Evolutionary conservation across 2,329 filamentous ascomycete species (phyloP).

Genomic region (Colletotrichum filicis): DNA sequence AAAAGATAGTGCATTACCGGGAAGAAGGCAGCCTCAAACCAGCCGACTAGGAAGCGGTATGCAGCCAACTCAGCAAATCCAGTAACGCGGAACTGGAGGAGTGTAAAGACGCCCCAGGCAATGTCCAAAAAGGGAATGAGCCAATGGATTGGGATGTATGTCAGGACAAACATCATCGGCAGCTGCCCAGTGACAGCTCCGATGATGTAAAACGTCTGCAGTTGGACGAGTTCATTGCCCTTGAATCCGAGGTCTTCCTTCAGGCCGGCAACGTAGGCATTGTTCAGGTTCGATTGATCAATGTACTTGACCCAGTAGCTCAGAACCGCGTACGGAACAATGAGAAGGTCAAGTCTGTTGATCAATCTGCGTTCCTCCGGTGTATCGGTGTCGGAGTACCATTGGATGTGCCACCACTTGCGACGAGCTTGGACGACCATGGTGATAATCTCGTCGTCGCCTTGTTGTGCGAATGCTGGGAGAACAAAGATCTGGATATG

Average conservation of each 20-base stretch:
- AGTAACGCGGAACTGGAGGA: slow-evolving; percentile 48
- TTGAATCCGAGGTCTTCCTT: slow-evolving; percentile 40
- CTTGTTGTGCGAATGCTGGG: neutral
- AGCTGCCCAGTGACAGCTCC: slow-evolving; percentile 40
- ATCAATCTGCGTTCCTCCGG: slow-evolving; percentile 52
- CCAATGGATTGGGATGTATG: slow-evolving; percentile 42
- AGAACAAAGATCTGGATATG: neutral
- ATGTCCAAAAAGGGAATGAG: slow-evolving; percentile 50
- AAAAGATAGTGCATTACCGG: slow-evolving; percentile 51
- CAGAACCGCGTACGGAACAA: slow-evolving; percentile 47
- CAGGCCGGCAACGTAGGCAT: slow-evolving; percentile 45
- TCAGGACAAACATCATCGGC: slow-evolving; percentile 45
- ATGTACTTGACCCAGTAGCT: slow-evolving; percentile 43
- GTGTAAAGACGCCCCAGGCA: slow-evolving; percentile 66
- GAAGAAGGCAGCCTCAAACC: slow-evolving; percentile 46
- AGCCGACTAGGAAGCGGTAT: slow-evolving; percentile 46
- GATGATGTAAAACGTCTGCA: slow-evolving; percentile 41
- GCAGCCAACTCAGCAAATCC: slow-evolving; percentile 38
- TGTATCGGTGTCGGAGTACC: slow-evolving; percentile 61
- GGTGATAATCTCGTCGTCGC: neutral
- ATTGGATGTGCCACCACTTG: slow-evolving; percentile 54
- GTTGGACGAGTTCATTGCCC: slow-evolving; percentile 42
- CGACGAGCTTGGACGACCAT: slow-evolving; percentile 26
- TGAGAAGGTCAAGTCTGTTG: slow-evolving; percentile 53
- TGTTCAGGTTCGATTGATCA: slow-evolving; percentile 46